Evolutionary conservation across 2,329 filamentous ascomycete species (phyloP).

Genomic region (Arachnomyces sp.): DNA sequence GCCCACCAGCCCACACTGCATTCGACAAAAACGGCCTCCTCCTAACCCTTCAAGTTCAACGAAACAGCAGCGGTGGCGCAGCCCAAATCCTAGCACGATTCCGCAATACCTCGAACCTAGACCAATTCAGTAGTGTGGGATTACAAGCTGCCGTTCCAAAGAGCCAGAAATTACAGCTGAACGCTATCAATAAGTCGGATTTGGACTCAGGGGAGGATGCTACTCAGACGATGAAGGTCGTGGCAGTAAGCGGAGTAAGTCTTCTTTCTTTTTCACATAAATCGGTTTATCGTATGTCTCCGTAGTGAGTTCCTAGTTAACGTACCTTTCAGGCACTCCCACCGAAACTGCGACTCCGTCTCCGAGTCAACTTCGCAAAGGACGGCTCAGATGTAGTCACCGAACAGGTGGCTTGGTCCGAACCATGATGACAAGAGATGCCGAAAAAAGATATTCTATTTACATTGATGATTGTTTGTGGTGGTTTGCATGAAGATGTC

Average conservation of each 20-base stretch:
- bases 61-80: slow-evolving; percentile 53
- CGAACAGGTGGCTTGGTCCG: slow-evolving; percentile 96
- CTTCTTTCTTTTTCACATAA: slow-evolving; percentile 1
- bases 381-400: slow-evolving; percentile 61
- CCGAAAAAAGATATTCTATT: not conserved
- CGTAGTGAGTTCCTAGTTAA: slow-evolving; percentile 17
- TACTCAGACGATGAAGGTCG: slow-evolving; percentile 82
- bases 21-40: slow-evolving; percentile 81
- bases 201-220: slow-evolving; percentile 71
- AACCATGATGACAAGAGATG: slow-evolving; percentile 43
- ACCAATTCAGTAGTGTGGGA: slow-evolving; percentile 62
- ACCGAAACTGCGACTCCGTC: slow-evolving; percentile 63
- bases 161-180: slow-evolving; percentile 84
- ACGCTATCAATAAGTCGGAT: slow-evolving; percentile 76
- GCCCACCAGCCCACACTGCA: slow-evolving; percentile 53
- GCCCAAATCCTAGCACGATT: slow-evolving; percentile 81
- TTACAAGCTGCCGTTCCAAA: slow-evolving; percentile 94
- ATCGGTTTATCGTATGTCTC: no score
- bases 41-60: slow-evolving; percentile 74
- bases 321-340: slow-evolving; percentile 66
- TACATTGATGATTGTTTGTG: slow-evolving; percentile 1
- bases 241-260: slow-evolving; percentile 81
- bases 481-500: not conserved
- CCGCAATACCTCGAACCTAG: slow-evolving; percentile 62
- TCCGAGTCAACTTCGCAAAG: slow-evolving; percentile 74